Percentiles rank a stretch among this genome's conserved stretches.
phyloP scores from a whole-genome alignment of 2,329 filamentous ascomycete species.

The Harringtonia lauricola region DNA sequence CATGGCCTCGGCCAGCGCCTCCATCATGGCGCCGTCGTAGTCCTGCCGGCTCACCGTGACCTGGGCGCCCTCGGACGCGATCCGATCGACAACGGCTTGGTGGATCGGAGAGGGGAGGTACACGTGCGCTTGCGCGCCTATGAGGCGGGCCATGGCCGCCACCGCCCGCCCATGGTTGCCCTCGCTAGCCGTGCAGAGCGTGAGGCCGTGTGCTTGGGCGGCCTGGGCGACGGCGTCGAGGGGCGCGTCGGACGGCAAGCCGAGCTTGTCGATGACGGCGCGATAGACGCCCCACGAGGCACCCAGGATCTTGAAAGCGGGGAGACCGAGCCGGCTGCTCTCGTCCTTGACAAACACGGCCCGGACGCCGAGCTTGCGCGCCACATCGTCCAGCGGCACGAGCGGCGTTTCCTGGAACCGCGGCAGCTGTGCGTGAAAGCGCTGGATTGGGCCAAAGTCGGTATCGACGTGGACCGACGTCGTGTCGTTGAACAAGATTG shows the following conservation, averaged over 20 bases:
- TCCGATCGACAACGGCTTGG: conserved; percentile 37
- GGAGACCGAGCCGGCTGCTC: conserved; percentile 53
- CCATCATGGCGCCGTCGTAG: too few relatives aligned
- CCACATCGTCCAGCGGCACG: conserved; percentile 36
- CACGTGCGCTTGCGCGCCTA: conserved; percentile 26
- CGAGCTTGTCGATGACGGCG: conserved; percentile 35
- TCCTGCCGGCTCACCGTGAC: conserved; percentile 22
- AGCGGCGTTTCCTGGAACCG: conserved; percentile 46
- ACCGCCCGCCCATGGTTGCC: conserved; percentile 70
- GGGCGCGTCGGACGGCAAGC: conserved; percentile 21
- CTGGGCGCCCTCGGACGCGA: conserved; percentile 50
- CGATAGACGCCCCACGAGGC: conserved; percentile 63
- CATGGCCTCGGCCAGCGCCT: too few relatives aligned
- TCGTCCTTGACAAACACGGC: conserved; percentile 62
- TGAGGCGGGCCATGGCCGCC: conserved; percentile 47
- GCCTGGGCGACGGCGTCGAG: too few relatives aligned
- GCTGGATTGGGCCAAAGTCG: too few relatives aligned
- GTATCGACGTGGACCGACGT: too few relatives aligned
- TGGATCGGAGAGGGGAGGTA: conserved; percentile 53
- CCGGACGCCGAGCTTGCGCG: conserved; percentile 43
- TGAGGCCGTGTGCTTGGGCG: conserved; percentile 16
- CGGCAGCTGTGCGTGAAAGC: conserved; percentile 49
- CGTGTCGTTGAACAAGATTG: too few relatives aligned
- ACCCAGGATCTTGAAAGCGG: conserved; percentile 71
- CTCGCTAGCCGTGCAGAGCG: conserved; percentile 39